Base-by-base conservation (phyloP, 2,329 filamentous ascomycete species). In the Fusarium sp. region DNA sequence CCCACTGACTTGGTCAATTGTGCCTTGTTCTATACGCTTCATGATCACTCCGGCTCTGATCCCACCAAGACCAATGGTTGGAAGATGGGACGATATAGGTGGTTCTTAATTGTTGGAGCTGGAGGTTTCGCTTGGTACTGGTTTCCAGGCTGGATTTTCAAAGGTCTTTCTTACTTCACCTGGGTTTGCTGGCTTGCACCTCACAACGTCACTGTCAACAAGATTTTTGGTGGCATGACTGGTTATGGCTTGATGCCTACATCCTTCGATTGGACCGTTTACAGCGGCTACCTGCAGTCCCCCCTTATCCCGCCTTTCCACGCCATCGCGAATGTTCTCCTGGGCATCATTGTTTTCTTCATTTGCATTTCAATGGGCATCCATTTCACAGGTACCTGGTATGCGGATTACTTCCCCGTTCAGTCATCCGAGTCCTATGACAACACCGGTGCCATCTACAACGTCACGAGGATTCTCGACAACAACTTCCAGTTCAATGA, bases 111-210 rank as follows among this genome's bases (percentile, higher is more conserved):
- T 70, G 83, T 90, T 38, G 87, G 87, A 70, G 75, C 80, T 30
- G 85, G 80, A 20, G 84, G 86, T 27, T 85, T 85, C 64, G 76
- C 85, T 40, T 86, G 87, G 87, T 89, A 89, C 73, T 90, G 87
- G 85, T 85, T 90, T 73, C 89, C 89, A 0, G 88, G 88, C 7
- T 89, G 87, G 76, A 86, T 92, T 44, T 90, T 88, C 64, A 88
- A 88, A 57, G 89, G 88, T 53, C 81, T 92, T 7, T 89, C 86
- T 38, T 85, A 88, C 70, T 91, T 91, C 73, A 88, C 88, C 38
- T 90, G 88, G 78, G 80, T 88, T 33, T 90, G 88, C 53, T 91
- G 83, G 83, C 87, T 90, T 64, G 87, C 86, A n/a, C 89, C 89
- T 12, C 82, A 90, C 55, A 89, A 85, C 63, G 82, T 87, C 7